Evolutionary conservation across 2,329 filamentous ascomycete species (phyloP).

Genomic region (Pseudogymnoascus sp.): DNA sequence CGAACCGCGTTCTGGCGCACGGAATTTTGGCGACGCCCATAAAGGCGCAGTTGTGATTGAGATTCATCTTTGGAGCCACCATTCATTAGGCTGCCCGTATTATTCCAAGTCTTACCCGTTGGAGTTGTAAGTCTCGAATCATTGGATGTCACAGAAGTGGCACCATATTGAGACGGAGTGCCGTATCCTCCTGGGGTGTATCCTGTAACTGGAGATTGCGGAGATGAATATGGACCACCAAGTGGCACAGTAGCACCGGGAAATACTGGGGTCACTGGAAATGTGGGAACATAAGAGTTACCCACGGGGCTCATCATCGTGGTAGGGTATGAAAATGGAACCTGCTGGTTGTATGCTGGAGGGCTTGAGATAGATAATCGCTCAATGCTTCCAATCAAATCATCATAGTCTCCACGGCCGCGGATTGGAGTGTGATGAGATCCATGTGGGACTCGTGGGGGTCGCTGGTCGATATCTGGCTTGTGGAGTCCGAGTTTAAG

Average conservation of each 20-base stretch:
- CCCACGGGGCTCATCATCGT: constrained; percentile 17
- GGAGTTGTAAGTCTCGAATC: not conserved
- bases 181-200: not conserved
- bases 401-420: not conserved
- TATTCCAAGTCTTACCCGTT: not conserved
- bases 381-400: constrained; percentile 13
- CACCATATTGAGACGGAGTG: not conserved
- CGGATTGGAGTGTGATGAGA: constrained; percentile 11
- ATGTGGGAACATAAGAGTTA: constrained; percentile 13
- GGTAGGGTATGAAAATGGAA: constrained; percentile 3
- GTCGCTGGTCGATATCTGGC: constrained; percentile 10
- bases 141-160: not conserved
- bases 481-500: constrained; percentile 12
- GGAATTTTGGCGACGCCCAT: constrained; percentile 36
- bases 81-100: not conserved
- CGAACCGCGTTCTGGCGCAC: constrained; percentile 43
- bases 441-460: not conserved
- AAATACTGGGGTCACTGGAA: not conserved
- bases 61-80: not conserved
- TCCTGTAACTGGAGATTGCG: not conserved
- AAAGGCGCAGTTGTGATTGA: constrained; percentile 14
- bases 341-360: not conserved
- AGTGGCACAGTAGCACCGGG: not conserved
- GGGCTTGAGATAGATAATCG: constrained; percentile 3
- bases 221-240: constrained; percentile 14